Conservation (phyloP, 768 basidiomycete genomes). For the Serendipita indica region DNA sequence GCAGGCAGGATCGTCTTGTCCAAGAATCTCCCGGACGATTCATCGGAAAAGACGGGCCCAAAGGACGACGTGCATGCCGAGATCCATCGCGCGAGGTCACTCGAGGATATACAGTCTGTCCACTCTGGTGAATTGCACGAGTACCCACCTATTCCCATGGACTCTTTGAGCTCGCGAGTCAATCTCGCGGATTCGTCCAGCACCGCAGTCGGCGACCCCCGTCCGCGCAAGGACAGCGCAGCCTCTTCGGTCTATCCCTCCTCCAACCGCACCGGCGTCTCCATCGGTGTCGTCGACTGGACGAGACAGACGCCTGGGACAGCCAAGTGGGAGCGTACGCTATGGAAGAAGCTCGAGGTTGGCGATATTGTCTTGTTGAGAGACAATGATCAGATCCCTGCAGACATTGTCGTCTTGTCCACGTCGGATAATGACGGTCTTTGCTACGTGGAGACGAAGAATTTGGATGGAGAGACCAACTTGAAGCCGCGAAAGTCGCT, state of each 20-base stretch:
- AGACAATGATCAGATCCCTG: conserved; percentile 93
- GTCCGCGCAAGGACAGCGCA: conserved; percentile 5
- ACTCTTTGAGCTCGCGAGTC: conserved; percentile 28
- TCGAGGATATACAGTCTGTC: conserved; percentile 57
- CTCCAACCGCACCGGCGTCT: conserved; percentile 32
- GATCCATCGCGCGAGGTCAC: conserved; percentile 27
- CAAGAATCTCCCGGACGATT: conserved; percentile 25
- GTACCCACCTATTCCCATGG: conserved; percentile 20
- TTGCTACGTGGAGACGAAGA: conserved; percentile 97
- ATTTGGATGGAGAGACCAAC: conserved; percentile 95
- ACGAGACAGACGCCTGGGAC: conserved; percentile 48
- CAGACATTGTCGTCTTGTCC: conserved; percentile 84
- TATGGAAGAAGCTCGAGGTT: conserved; percentile 98
- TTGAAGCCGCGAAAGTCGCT: conserved; percentile 73
- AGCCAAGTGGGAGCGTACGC: conserved; percentile 82
- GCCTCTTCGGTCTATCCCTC: conserved; percentile 11
- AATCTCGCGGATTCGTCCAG: conserved; percentile 19
- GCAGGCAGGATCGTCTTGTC: conserved; percentile 50
- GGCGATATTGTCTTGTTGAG: conserved; percentile 85
- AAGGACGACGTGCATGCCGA: conserved; percentile 27
- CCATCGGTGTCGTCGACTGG: conserved; percentile 71
- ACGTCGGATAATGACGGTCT: conserved; percentile 83
- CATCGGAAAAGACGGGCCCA: conserved; percentile 29
- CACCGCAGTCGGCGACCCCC: conserved; percentile 10
- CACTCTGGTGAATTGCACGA: conserved; percentile 24